These are phyloP conservation scores for Podosphaera xanthii DNA, from an alignment of 2,329 filamentous ascomycete species.

Conservation along the genomic window DNA sequence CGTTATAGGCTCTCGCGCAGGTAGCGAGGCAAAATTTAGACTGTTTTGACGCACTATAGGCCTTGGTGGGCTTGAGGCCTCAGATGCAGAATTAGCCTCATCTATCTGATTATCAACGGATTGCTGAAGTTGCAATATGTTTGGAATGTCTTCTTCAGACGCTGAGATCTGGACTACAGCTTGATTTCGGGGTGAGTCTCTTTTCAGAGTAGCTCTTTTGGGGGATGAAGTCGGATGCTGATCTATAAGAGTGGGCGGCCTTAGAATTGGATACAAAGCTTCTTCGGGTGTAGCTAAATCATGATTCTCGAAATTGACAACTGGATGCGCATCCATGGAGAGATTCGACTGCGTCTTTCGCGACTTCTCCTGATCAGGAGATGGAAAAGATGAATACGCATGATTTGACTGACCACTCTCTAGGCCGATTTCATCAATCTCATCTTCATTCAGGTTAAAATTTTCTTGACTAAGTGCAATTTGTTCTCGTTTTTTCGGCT, in stretches of 20 bases:
- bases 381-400: too few relatives aligned
- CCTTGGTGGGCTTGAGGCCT: constrained; percentile 50
- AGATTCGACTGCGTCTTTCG: too few relatives aligned
- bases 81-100: constrained; percentile 37
- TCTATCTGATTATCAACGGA: constrained; percentile 16
- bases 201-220: neutral
- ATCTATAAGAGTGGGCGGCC: neutral
- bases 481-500: neutral
- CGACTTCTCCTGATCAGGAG: too few relatives aligned
- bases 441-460: too few relatives aligned
- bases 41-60: constrained; percentile 76
- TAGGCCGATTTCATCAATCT: too few relatives aligned
- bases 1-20: constrained; percentile 68
- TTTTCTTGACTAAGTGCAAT: too few relatives aligned
- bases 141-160: neutral
- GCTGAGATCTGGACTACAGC: neutral
- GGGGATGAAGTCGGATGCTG: neutral
- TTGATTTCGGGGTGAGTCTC: neutral
- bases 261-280: neutral
- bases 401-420: too few relatives aligned
- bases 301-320: too few relatives aligned
- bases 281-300: too few relatives aligned
- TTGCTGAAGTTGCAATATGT: neutral
- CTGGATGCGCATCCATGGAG: too few relatives aligned
- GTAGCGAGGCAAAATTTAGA: constrained; percentile 78